Evolutionary conservation across 306 rosid species (phyloP), one percentile per base, ranked within the genome.

Genomic region (Sesbania bispinosa): DNA sequence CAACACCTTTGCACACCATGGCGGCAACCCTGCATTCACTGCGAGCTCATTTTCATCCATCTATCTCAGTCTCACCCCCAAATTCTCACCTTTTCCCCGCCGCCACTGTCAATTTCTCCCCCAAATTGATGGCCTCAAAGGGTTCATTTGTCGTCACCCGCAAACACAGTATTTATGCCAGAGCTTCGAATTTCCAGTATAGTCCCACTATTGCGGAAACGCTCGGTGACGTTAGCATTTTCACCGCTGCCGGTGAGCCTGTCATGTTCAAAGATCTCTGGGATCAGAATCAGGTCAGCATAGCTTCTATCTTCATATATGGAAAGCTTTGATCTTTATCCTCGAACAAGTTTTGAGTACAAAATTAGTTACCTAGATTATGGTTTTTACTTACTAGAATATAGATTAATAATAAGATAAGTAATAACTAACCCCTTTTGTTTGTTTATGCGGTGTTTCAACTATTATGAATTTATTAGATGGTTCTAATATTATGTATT

Each of bases 221-320:
- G 46, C 86, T 93, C 6, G 82, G 78, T 26, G 79, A 79, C 21
- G 71, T 79, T 50, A 79, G 15, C 32, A 79, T 93, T 58, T 88
- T 87, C 85, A 82, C 91, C 3, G 97, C 93, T 5, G 69, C 81
- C 3, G 97, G 96, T 27, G 88, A 90, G 4, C 76, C 85, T 23
- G 85, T 90, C 58, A 30, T 30, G 75, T 90, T 93, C 82, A 84
- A 80, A 68, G 82, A 87, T 57, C 93, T 90, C 21, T 86, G 88
- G 97, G 89, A 87, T 69, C 90, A 83, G 74, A 69, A 75, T 35
- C 77, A 90, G 90, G 97, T 90, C 4, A 52, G 24, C 45, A 32
- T 51, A 41, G 14, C 48, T 77, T 33, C 0, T 58, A 4, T 30
- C n/a, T n/a, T 75, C 29, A 7, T 55, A 11, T 55, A 14, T 3